Conservation (phyloP, 2,329 filamentous ascomycete species). For the Fusarium pseudoanthophilum region DNA sequence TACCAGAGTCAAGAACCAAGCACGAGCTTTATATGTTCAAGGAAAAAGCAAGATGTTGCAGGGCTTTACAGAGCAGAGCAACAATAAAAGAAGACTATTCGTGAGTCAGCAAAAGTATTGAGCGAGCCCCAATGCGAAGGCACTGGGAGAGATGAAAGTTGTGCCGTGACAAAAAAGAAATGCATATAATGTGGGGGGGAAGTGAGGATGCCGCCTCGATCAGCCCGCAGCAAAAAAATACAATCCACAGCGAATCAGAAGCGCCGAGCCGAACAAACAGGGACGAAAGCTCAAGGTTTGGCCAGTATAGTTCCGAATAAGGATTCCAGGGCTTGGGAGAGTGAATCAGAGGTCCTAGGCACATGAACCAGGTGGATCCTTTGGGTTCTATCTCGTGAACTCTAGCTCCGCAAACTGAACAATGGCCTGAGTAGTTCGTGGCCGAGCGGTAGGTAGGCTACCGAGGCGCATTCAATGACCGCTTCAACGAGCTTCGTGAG, state of each 20-base stretch:
- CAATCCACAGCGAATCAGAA: conserved; percentile 4
- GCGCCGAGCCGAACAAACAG: neutral
- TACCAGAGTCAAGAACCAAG: conserved; percentile 31
- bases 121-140: neutral
- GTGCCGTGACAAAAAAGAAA: neutral
- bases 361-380: neutral
- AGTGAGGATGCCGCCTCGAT: neutral
- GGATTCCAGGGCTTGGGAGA: neutral
- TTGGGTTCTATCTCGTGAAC: neutral
- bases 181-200: neutral
- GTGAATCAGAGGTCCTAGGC: conserved; percentile 18
- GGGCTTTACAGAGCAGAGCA: conserved; percentile 37
- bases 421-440: neutral
- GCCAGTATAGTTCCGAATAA: neutral
- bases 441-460: too few species aligned
- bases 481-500: neutral
- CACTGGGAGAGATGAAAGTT: neutral
- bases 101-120: conserved; percentile 14
- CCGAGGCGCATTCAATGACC: neutral
- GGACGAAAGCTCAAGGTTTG: neutral
- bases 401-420: neutral
- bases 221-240: neutral
- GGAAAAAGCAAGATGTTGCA: conserved; percentile 34
- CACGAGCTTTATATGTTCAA: conserved; percentile 35
- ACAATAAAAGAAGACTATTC: conserved; percentile 30